phyloP scores from a whole-genome alignment of 2,329 filamentous ascomycete genomes.

The Sodiomyces alkalinus region DNA sequence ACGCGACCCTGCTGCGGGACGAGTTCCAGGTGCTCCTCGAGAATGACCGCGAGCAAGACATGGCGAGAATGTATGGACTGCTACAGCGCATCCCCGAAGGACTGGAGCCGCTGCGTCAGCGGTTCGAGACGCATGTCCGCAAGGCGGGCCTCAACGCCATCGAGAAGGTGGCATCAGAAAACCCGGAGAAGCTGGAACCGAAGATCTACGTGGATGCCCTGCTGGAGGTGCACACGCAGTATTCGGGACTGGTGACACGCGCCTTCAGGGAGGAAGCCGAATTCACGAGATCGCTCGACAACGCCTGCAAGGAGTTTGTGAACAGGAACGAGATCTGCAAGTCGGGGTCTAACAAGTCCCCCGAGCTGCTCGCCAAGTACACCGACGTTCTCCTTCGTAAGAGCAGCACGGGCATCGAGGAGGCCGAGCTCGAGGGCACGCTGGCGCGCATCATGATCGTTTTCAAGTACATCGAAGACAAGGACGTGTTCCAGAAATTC shows the following conservation, averaged over 20 bases:
- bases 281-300: slow-evolving; percentile 90
- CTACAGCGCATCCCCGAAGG: slow-evolving; percentile 82
- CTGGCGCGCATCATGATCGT: slow-evolving; percentile 95
- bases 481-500: slow-evolving; percentile 99
- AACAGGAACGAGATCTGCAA: slow-evolving; percentile 97
- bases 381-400: slow-evolving; percentile 87
- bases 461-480: slow-evolving; percentile 99
- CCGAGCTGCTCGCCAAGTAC: slow-evolving; percentile 89
- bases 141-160: slow-evolving; percentile 81
- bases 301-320: slow-evolving; percentile 94
- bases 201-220: slow-evolving; percentile 95
- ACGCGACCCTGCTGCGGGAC: slow-evolving; percentile 73
- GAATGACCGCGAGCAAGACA: slow-evolving; percentile 87
- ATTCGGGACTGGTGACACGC: slow-evolving; percentile 77
- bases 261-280: slow-evolving; percentile 94
- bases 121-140: slow-evolving; percentile 85
- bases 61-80: slow-evolving; percentile 90
- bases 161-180: slow-evolving; percentile 72
- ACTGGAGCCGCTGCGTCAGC: slow-evolving; percentile 69
- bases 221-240: slow-evolving; percentile 86
- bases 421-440: slow-evolving; percentile 81
- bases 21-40: slow-evolving; percentile 92
- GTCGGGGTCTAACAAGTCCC: slow-evolving; percentile 81
- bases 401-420: slow-evolving; percentile 82
- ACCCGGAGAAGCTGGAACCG: slow-evolving; percentile 81